These are phyloP conservation scores for Artemisia annua DNA, from an alignment of 129 eudicot species.

Conservation along the genomic window DNA sequence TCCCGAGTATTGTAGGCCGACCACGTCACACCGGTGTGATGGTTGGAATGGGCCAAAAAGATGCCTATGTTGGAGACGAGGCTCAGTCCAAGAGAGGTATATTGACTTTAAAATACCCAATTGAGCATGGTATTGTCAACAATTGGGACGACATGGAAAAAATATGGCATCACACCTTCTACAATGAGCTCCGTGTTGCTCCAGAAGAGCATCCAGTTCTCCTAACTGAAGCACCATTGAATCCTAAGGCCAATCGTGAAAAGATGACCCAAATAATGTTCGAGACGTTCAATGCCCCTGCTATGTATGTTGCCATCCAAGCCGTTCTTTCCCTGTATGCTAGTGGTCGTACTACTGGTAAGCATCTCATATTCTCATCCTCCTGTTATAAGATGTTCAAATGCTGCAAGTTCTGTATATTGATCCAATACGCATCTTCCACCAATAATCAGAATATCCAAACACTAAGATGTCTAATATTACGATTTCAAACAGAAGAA, in stretches of 20 bases:
- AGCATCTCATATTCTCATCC: conserved; percentile 26
- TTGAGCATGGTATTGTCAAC: conserved; percentile 84
- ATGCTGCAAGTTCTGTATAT: background rate
- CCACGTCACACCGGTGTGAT: conserved; percentile 83
- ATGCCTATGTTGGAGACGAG: conserved; percentile 80
- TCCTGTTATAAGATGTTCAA: background rate
- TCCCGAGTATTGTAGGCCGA: conserved; percentile 84
- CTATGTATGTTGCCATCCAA: conserved; percentile 81
- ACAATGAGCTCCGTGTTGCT: conserved; percentile 85
- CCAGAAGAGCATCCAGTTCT: conserved; percentile 81
- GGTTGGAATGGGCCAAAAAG: conserved; percentile 91
- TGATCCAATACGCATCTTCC: background rate
- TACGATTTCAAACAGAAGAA: background rate
- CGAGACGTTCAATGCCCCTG: conserved; percentile 74
- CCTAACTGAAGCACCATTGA: conserved; percentile 76
- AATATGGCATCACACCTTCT: conserved; percentile 86
- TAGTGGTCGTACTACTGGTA: conserved; percentile 86
- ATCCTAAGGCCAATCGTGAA: conserved; percentile 85
- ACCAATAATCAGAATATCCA: background rate
- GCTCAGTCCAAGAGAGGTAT: conserved; percentile 88
- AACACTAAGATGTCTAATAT: background rate
- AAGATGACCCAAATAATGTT: conserved; percentile 89
- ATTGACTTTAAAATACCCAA: conserved; percentile 70
- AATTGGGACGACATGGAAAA: conserved; percentile 92
- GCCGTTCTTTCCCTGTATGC: conserved; percentile 83